Percentiles rank a stretch among this genome's conserved stretches.
These are phyloP conservation scores for Bipolaris sorokiniana DNA, from an alignment of 2,329 filamentous ascomycete species.

Conservation along the genomic window DNA sequence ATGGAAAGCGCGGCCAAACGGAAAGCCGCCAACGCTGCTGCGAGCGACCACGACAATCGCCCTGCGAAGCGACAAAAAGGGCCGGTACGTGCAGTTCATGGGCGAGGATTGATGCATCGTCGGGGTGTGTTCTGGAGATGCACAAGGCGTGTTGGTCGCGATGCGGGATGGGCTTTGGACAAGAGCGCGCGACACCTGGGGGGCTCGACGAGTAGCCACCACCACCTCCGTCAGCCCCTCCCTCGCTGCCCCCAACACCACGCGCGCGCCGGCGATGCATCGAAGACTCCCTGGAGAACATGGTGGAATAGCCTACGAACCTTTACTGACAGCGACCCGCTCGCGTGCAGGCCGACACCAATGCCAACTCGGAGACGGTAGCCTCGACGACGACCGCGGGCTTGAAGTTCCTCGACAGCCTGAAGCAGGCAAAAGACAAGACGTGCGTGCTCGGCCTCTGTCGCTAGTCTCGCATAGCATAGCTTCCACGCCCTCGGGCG, in stretches of 20 bases:
- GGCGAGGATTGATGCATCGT: conserved; percentile 28
- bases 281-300: conserved; percentile 1
- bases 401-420: conserved; percentile 73
- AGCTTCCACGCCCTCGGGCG: neutral
- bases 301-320: conserved; percentile 1
- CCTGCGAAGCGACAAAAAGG: conserved; percentile 65
- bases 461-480: conserved; percentile 4
- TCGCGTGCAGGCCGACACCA: conserved; percentile 37
- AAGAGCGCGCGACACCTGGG: conserved; percentile 42
- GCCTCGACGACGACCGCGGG: conserved; percentile 75
- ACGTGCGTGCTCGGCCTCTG: conserved; percentile 62
- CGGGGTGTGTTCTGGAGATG: conserved; percentile 30
- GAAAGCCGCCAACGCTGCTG: conserved; percentile 58
- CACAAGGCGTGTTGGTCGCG: conserved; percentile 29
- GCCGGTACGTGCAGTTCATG: conserved; percentile 58
- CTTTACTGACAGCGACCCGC: conserved; percentile 35
- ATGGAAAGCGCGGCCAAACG: conserved; percentile 61
- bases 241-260: conserved; percentile 38
- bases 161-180: conserved; percentile 40
- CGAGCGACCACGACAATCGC: conserved; percentile 59
- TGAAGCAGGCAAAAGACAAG: conserved; percentile 80
- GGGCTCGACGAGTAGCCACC: conserved; percentile 42
- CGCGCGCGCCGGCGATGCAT: conserved; percentile 35
- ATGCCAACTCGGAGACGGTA: conserved; percentile 59
- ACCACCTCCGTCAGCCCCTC: conserved; percentile 37